Evolutionary conservation across 148 eudicot genomes (phyloP), one percentile per base, ranked within the genome.

Genomic region (Arctostaphylos glauca): DNA sequence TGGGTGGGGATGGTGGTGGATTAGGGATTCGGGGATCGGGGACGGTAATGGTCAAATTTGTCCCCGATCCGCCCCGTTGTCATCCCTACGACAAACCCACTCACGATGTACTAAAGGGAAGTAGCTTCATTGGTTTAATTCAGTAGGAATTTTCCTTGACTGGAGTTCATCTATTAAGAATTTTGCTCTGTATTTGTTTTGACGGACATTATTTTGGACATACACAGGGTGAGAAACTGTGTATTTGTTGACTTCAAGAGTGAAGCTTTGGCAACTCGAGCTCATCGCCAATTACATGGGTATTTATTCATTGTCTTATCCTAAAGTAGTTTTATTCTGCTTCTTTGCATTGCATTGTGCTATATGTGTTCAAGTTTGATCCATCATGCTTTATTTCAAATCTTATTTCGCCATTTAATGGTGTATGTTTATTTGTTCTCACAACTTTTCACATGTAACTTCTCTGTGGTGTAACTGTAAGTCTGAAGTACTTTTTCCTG

Each of bases 181-280:
- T 19, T 47, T 13, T n/a, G 43, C 55, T 83, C 23, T 64, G 18
- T 53, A n/a, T 48, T 60, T 66, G 10, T 52, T 49, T 82, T 46
- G 52, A 9, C 78, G 54, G 10, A 14, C n/a, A 74, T 47, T 54
- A 3, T 56, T 56, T 58, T 71, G 54, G 73, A 18, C 75, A 1
- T 54, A 9, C 71, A 80, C 86, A 94, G 98, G 87, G 81, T 92
- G 82, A 91, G 91, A 88, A 95, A 92, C 83, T 95, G 93, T 81
- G 98, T 95, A 2, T 95, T 95, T 84, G 91, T 95, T 56, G 98
- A 95, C 84, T 95, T 95, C 88, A 89, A 84, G 83, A 91, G 87
- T 84, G 96, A 94, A 84, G 79, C 86, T 77, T 80, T 88, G 83
- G 98, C 98, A 60, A 87, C 88, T 72, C 98, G 92, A 84, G 98